Percentiles rank a stretch among this genome's conserved stretches.
These are phyloP conservation scores for Dryadomyces quercus-mongolicae DNA, from an alignment of 2,329 filamentous ascomycete species.

Conservation along the genomic window DNA sequence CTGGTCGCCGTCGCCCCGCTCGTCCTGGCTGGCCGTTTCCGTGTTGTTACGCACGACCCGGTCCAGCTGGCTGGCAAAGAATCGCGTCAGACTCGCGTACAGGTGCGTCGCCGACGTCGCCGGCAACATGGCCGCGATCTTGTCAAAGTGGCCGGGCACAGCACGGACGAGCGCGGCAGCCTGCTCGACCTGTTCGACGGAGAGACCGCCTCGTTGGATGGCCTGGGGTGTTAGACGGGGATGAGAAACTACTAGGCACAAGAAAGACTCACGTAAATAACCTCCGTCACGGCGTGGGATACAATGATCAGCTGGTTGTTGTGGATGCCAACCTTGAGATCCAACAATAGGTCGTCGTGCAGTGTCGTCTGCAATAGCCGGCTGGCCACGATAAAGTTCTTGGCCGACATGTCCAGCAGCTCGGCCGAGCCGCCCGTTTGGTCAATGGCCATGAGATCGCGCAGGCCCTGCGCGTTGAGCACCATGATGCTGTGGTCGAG, in stretches of 20 bases:
- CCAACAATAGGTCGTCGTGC: conserved; percentile 8
- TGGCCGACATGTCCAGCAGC: conserved; percentile 9
- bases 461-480: conserved; percentile 15
- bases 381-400: conserved; percentile 10
- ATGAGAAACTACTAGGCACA: too few species aligned
- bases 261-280: conserved; percentile 9
- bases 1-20: conserved; percentile 8
- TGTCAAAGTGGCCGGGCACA: conserved; percentile 11
- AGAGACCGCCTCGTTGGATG: conserved; percentile 10
- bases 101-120: conserved; percentile 10
- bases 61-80: conserved; percentile 12
- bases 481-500: conserved; percentile 16
- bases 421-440: conserved; percentile 9
- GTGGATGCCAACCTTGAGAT: conserved; percentile 14
- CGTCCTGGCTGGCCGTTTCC: conserved; percentile 3
- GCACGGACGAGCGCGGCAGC: conserved; percentile 8
- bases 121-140: conserved; percentile 10
- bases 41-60: conserved; percentile 9
- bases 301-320: conserved; percentile 17
- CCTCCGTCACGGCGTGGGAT: conserved; percentile 16
- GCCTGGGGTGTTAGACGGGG: neutral
- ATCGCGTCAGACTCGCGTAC: conserved; percentile 11
- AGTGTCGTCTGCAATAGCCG: conserved; percentile 12
- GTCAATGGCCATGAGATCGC: conserved; percentile 13
- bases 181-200: conserved; percentile 6